phyloP scores from a whole-genome alignment of 352 stramenopile species.

The Globisporangium polare region DNA sequence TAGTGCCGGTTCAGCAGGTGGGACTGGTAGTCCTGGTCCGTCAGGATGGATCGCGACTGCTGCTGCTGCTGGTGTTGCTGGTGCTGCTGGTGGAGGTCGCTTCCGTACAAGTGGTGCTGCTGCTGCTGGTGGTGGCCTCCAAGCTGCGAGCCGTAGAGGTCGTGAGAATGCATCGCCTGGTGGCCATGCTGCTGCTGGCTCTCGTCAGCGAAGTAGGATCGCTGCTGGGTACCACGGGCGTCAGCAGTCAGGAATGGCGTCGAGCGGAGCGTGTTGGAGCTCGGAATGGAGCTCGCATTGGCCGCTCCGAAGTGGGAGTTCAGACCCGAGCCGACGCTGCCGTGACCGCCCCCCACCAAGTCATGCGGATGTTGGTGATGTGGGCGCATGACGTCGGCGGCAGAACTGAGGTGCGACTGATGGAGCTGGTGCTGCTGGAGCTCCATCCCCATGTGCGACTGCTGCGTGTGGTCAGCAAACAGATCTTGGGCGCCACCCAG shows the following conservation, averaged over 20 bases:
- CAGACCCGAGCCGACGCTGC: conserved; percentile 2
- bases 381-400: conserved; percentile 35
- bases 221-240: conserved; percentile 12
- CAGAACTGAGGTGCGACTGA: conserved; percentile 8
- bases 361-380: conserved; percentile 26
- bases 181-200: conserved; percentile 23
- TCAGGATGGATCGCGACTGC: conserved; percentile 29
- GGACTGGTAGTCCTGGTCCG: conserved; percentile 45
- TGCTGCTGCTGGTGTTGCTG: conserved; percentile 37
- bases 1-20: conserved; percentile 38
- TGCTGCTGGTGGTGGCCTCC: conserved; percentile 35
- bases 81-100: conserved; percentile 22
- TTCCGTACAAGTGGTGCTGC: conserved; percentile 26
- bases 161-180: conserved; percentile 38
- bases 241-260: conserved; percentile 14
- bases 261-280: conserved; percentile 12
- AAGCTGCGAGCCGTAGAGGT: conserved; percentile 46
- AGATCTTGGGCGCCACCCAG: conserved; percentile 40
- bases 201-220: conserved; percentile 43
- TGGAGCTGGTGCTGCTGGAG: conserved; percentile 26
- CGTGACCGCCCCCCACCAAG: conserved; percentile 6
- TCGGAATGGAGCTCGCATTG: background rate
- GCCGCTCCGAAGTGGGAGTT: conserved; percentile 14
- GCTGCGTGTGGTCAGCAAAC: conserved; percentile 35
- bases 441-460: conserved; percentile 51